These are phyloP conservation scores for Solanum hybrid DNA, from an alignment of 305 asterid species.

Conservation along the genomic window DNA sequence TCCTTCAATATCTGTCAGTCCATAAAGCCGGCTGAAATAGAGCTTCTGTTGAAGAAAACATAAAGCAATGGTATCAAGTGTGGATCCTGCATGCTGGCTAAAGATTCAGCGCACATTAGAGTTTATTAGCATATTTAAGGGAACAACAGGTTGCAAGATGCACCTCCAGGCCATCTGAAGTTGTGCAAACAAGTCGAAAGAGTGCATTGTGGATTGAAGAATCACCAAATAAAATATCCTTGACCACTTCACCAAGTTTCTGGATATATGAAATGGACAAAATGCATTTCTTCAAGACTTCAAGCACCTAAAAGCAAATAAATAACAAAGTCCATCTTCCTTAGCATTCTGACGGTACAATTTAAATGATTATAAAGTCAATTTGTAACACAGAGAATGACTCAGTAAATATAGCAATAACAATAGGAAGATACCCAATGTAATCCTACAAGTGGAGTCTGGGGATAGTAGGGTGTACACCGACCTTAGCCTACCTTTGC, in stretches of 20 bases:
- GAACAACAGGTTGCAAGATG: slow-evolving; percentile 12
- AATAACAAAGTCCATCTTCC: neutral
- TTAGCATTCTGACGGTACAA: neutral
- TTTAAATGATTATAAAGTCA: neutral
- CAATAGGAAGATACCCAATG: neutral
- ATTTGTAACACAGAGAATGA: neutral
- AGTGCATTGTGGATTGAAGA: slow-evolving; percentile 76
- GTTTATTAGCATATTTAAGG: slow-evolving; percentile 2
- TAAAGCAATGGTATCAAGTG: slow-evolving; percentile 7
- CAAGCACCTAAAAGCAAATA: slow-evolving; percentile 59
- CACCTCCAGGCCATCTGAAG: slow-evolving; percentile 77
- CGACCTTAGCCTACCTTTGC: neutral
- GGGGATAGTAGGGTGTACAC: neutral
- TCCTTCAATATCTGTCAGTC: slow-evolving; percentile 77
- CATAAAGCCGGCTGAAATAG: slow-evolving; percentile 64
- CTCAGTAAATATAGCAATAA: neutral
- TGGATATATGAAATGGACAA: slow-evolving; percentile 36
- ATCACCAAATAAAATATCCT: slow-evolving; percentile 62
- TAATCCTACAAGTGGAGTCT: neutral
- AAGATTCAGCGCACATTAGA: neutral
- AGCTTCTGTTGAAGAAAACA: slow-evolving; percentile 44
- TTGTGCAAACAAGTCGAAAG: slow-evolving; percentile 76
- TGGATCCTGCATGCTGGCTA: neutral
- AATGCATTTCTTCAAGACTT: slow-evolving; percentile 69
- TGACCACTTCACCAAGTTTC: slow-evolving; percentile 53